These are phyloP conservation scores for Ophiostoma sp. DNA, from an alignment of 2,329 filamentous ascomycete genomes.

Conservation along the genomic window DNA sequence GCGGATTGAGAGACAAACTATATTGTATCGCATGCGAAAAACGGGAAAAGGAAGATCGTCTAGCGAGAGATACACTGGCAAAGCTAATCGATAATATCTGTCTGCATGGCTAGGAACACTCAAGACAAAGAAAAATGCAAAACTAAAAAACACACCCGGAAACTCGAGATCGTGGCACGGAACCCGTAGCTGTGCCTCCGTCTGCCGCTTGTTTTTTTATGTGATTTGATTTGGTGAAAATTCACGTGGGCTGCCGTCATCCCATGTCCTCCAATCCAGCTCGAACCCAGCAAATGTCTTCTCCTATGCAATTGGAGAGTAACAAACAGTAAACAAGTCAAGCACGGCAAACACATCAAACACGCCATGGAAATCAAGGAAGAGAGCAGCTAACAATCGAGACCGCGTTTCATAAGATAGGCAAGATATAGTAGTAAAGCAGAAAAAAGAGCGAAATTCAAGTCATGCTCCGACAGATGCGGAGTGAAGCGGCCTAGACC, in stretches of 20 bases:
- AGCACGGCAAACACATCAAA: background rate
- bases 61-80: background rate
- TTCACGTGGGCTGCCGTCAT: background rate
- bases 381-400: background rate
- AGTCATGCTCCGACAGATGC: slow-evolving; percentile 6
- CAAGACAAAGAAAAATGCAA: background rate
- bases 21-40: too few species aligned
- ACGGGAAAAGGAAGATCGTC: background rate
- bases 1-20: background rate
- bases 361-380: background rate
- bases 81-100: background rate
- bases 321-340: background rate
- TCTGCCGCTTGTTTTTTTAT: background rate
- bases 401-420: background rate
- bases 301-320: background rate
- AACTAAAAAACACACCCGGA: background rate
- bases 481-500: background rate
- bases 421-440: background rate
- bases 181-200: background rate
- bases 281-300: background rate
- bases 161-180: background rate
- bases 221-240: background rate
- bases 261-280: background rate
- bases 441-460: background rate
- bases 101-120: background rate